A percentile compares a stretch with the other conserved stretches of the same genome.
Conservation (phyloP, 2,329 filamentous ascomycete genomes). For the Colletotrichum spaethianum region DNA sequence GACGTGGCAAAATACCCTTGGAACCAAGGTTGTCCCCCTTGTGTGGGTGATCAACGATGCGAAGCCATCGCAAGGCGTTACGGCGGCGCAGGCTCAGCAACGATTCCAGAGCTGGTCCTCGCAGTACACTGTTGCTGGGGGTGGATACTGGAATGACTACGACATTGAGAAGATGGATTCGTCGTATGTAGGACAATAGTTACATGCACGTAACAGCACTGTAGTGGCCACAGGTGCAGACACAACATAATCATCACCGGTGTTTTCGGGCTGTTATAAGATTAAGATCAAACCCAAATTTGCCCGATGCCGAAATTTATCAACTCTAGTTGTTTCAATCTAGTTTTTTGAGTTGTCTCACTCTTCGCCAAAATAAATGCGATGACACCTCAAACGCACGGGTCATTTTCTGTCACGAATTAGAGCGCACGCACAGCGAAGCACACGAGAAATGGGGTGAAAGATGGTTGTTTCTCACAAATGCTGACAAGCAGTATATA, state of each 20-base stretch:
- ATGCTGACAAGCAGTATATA: not conserved
- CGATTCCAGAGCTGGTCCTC: slow-evolving; percentile 54
- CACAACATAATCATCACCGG: too few species aligned
- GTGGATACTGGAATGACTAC: slow-evolving; percentile 63
- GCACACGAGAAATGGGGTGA: not conserved
- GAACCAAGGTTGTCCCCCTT: slow-evolving; percentile 58
- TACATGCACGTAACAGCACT: too few species aligned
- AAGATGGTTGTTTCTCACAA: not conserved
- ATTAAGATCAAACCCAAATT: too few species aligned
- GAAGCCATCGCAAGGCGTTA: slow-evolving; percentile 58
- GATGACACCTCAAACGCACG: too few species aligned
- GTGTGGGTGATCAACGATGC: slow-evolving; percentile 62
- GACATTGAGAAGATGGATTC: slow-evolving; percentile 61
- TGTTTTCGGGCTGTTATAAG: too few species aligned
- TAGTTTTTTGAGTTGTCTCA: too few species aligned
- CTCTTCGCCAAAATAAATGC: too few species aligned
- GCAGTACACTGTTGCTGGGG: slow-evolving; percentile 51
- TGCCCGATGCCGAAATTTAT: too few species aligned
- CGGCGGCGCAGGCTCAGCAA: slow-evolving; percentile 52
- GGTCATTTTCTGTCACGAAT: not conserved
- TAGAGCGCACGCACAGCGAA: not conserved
- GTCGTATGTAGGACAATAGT: too few species aligned
- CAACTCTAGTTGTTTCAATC: too few species aligned
- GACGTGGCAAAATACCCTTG: slow-evolving; percentile 54
- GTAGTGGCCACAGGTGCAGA: too few species aligned